Evolutionary conservation across 257 asterid species (phyloP).

Genomic region (Ajuga chamaepitys): DNA sequence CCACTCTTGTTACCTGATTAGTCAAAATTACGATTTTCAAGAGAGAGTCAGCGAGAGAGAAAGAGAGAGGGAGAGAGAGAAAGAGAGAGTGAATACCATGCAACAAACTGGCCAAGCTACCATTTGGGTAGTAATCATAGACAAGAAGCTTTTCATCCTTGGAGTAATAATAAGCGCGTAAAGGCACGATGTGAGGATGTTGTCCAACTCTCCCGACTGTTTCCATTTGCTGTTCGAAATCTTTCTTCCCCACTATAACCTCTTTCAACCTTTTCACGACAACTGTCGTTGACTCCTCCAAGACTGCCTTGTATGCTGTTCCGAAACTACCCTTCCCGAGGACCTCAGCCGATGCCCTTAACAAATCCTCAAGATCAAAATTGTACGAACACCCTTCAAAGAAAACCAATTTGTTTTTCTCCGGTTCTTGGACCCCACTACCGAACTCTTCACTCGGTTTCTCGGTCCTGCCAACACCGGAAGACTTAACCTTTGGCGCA

Average conservation of each 20-base stretch:
- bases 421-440: constrained; percentile 86
- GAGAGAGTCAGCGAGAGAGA: neutral
- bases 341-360: constrained; percentile 94
- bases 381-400: constrained; percentile 85
- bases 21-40: constrained; percentile 1
- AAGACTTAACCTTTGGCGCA: constrained; percentile 57
- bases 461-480: constrained; percentile 59
- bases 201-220: constrained; percentile 73
- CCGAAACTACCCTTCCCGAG: constrained; percentile 95
- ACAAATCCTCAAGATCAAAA: constrained; percentile 88
- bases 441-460: constrained; percentile 87
- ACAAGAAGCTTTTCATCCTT: constrained; percentile 95
- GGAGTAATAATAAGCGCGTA: constrained; percentile 93
- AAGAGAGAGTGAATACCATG: constrained; percentile 50
- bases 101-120: constrained; percentile 71
- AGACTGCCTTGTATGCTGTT: constrained; percentile 82
- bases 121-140: constrained; percentile 59
- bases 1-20: constrained; percentile 46
- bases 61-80: neutral
- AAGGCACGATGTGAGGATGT: constrained; percentile 64
- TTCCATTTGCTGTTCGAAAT: constrained; percentile 97
- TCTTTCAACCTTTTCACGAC: constrained; percentile 91
- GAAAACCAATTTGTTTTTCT: constrained; percentile 80
- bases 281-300: constrained; percentile 90
- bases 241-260: constrained; percentile 82